Evolutionary conservation across 1,139 yeast genomes (phyloP), one percentile per base, ranked within the genome.

Genomic region (Sugiyamaella japonica): DNA sequence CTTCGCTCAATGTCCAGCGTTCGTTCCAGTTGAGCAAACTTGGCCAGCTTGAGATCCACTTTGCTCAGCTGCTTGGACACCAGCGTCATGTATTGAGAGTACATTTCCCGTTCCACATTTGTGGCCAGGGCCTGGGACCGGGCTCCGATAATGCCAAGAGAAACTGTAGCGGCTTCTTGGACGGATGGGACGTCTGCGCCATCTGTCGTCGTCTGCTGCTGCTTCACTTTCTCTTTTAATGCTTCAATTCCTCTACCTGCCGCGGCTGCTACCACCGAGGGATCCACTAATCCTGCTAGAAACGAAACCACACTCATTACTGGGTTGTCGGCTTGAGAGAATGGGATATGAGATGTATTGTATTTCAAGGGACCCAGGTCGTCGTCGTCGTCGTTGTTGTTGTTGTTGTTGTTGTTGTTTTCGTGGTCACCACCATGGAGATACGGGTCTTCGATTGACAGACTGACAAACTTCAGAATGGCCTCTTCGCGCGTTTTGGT

Each of bases 241-340:
- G 79, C 79, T 58, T 80, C 61, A 25, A 70, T 64, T 9, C 66
- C 59, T 29, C 67, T 60, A 4, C 70, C 71, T 1, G 77, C 70
- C 16, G 95, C 89, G 10, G 97, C 95, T 9, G 90, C 89, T 55
- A 84, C 86, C 1, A 93, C 96, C 39, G 85, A 85, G n/a, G 93
- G 85, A 66, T 91, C 97, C 17, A 91, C 96, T 55, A 91, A 73
- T 46, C 90, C 85, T 0, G 95, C 85, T 73, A 95, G 76, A 70
- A 91, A 93, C 4, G 96, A 85, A 59, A 93, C 80, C 37, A 95
- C 93, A 37, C 95, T 86, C 75, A 93, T 80, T 3, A 93, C 91
- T 1, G 99, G 99, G 69, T 93, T 93, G 64, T 93, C 98, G 28
- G 85, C 82, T 43, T 89, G 81, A 50, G 89, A 83, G 47, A 89